A percentile compares a stretch with the other conserved stretches of the same genome.
Evolutionary conservation across 2,329 filamentous ascomycete genomes (phyloP).

Genomic region (Trichoderma citrinoviride): DNA sequence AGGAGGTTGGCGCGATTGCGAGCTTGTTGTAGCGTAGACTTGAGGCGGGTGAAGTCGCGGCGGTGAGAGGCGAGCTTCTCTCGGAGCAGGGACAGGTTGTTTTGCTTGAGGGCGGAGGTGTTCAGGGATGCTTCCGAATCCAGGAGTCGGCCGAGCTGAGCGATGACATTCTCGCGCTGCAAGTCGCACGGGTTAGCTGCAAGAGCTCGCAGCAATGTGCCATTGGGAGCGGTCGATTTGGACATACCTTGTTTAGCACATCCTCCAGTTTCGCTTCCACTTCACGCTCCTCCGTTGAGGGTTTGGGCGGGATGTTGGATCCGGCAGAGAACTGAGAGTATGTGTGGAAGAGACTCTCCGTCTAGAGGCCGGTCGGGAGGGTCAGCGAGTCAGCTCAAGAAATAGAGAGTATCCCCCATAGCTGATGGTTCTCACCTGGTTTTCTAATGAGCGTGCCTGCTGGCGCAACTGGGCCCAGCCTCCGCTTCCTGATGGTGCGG

Average conservation of each 20-base stretch:
- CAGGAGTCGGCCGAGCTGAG: conserved; percentile 81
- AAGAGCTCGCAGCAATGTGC: neutral
- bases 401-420: neutral
- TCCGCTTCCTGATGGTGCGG: conserved; percentile 52
- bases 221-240: neutral
- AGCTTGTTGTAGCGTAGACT: conserved; percentile 68
- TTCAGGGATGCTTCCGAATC: conserved; percentile 87
- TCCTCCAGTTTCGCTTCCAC: conserved; percentile 82
- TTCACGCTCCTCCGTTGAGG: conserved; percentile 77
- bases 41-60: conserved; percentile 75
- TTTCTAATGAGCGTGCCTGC: conserved; percentile 84
- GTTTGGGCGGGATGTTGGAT: conserved; percentile 74
- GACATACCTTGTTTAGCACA: conserved; percentile 70
- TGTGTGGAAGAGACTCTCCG: conserved; percentile 75
- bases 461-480: conserved; percentile 95
- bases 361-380: conserved; percentile 51
- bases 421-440: conserved; percentile 65
- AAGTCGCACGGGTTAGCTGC: neutral
- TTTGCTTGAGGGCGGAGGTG: conserved; percentile 92
- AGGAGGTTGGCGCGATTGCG: conserved; percentile 88
- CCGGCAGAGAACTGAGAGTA: conserved; percentile 90
- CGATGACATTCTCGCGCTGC: conserved; percentile 77
- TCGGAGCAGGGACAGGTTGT: conserved; percentile 86
- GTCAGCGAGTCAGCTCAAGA: neutral
- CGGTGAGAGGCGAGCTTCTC: conserved; percentile 87